Conservation (phyloP, 352 stramenopile species). For the Peronosclerospora sorghi region DNA sequence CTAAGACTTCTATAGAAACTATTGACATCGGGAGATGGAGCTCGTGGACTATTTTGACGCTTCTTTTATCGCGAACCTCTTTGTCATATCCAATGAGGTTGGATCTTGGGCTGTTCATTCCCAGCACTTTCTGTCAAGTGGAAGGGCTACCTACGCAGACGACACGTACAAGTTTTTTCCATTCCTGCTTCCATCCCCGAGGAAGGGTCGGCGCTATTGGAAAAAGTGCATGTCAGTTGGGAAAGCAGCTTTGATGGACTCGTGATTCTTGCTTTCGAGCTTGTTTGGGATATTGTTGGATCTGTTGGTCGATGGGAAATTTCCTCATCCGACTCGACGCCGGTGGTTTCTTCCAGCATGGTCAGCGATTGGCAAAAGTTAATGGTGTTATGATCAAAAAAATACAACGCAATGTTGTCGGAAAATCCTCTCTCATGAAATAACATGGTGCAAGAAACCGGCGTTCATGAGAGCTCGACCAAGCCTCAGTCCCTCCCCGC, state of each 20-base stretch:
- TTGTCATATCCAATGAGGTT: slow-evolving; percentile 1
- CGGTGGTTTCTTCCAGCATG: slow-evolving; percentile 35
- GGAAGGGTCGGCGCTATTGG: no score
- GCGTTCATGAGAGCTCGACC: slow-evolving; percentile 56
- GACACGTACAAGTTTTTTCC: slow-evolving; percentile 8
- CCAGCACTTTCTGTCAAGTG: not conserved
- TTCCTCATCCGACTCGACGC: no score
- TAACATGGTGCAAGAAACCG: slow-evolving; percentile 42
- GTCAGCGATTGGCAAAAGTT: slow-evolving; percentile 28
- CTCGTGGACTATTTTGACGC: no score
- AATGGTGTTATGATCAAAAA: slow-evolving; percentile 43
- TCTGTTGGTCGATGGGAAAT: slow-evolving; percentile 2
- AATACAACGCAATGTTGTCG: slow-evolving; percentile 26
- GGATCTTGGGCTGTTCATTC: not conserved
- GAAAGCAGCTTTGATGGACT: slow-evolving; percentile 16
- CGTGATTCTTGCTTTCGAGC: no score
- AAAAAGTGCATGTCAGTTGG: slow-evolving; percentile 20
- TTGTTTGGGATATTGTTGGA: no score
- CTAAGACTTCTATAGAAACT: slow-evolving; percentile 8
- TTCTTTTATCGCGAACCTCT: slow-evolving; percentile 3
- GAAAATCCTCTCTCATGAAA: slow-evolving; percentile 28
- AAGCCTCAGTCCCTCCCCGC: no score
- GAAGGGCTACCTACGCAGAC: slow-evolving; percentile 10
- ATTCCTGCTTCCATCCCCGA: no score
- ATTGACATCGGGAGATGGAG: no score